phyloP scores from a whole-genome alignment of 1,284 basidiomycete species.

The Apiotrichum akiyoshidainum region DNA sequence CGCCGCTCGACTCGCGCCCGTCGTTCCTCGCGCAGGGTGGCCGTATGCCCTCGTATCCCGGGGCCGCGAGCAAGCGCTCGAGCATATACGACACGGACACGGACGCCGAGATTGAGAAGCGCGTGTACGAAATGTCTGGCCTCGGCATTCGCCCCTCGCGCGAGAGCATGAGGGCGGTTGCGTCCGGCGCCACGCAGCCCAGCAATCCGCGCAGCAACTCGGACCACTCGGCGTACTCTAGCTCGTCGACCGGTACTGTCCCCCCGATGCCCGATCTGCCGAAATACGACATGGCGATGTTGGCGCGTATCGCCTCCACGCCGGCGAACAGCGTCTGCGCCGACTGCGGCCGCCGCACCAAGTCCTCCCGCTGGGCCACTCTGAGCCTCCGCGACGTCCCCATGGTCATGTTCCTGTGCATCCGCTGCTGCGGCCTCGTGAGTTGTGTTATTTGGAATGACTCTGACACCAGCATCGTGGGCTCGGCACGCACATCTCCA shows the following conservation, averaged over 20 bases:
- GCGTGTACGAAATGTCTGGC: constrained; percentile 46
- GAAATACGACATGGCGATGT: constrained; percentile 17
- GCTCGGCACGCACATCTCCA: constrained; percentile 56
- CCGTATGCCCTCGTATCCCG: constrained; percentile 14
- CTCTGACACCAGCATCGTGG: constrained; percentile 48
- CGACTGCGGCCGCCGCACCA: constrained; percentile 51
- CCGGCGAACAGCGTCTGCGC: constrained; percentile 51
- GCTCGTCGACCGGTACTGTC: neutral
- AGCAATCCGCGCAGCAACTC: neutral
- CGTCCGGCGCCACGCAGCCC: neutral
- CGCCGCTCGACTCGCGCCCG: constrained; percentile 17
- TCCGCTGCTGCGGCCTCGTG: constrained; percentile 53
- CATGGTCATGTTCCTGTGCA: constrained; percentile 56
- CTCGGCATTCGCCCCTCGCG: constrained; percentile 15
- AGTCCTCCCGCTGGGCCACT: constrained; percentile 48
- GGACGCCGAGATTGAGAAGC: constrained; percentile 36
- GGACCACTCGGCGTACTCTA: neutral
- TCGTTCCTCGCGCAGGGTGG: constrained; percentile 16
- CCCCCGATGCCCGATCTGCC: neutral
- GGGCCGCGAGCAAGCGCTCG: neutral
- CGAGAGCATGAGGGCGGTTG: neutral
- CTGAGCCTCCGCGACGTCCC: constrained; percentile 45
- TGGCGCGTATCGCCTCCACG: constrained; percentile 12
- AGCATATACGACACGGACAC: neutral
- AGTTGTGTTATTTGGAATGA: constrained; percentile 2